Evolutionary conservation across 1,139 yeast genomes (phyloP).

Genomic region (Debaryomycetaceae sp.): DNA sequence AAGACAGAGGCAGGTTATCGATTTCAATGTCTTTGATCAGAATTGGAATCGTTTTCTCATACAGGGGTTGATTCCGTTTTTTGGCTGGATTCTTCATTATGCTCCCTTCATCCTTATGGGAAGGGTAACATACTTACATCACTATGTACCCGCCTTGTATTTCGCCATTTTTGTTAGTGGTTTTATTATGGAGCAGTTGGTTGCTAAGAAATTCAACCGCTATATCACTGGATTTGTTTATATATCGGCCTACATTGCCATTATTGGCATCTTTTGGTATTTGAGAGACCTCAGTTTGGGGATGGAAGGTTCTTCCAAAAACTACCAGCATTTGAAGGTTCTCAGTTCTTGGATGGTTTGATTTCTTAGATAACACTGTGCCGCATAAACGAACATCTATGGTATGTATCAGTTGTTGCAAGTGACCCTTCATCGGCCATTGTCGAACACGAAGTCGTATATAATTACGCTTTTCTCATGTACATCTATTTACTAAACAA

Average conservation of each 20-base stretch:
- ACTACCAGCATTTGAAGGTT: conserved; percentile 23
- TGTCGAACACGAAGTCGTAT: no score
- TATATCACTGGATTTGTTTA: conserved; percentile 14
- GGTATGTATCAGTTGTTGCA: no score
- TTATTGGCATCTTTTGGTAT: conserved; percentile 27
- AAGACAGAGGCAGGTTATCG: conserved; percentile 34
- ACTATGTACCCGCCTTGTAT: conserved; percentile 34
- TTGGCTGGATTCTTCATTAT: conserved; percentile 32
- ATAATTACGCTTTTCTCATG: no score
- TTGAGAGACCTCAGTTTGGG: conserved; percentile 30
- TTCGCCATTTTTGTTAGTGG: conserved; percentile 33
- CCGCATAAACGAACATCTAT: no score
- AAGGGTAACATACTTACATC: conserved; percentile 33
- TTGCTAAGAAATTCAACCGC: conserved; percentile 12
- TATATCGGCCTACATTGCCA: conserved; percentile 15
- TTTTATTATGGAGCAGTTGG: conserved; percentile 29
- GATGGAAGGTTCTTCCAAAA: conserved; percentile 26
- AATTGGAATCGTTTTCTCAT: conserved; percentile 23
- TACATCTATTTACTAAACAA: no score
- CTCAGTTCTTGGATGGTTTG: conserved; percentile 28
- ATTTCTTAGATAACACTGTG: neutral
- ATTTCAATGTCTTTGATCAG: conserved; percentile 12
- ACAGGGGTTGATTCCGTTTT: conserved; percentile 29
- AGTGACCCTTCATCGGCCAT: no score
- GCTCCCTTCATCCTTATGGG: conserved; percentile 33